A percentile compares a stretch with the other conserved stretches of the same genome.
phyloP scores from a whole-genome alignment of 2,329 filamentous ascomycete species.

The Didymella lethalis region DNA sequence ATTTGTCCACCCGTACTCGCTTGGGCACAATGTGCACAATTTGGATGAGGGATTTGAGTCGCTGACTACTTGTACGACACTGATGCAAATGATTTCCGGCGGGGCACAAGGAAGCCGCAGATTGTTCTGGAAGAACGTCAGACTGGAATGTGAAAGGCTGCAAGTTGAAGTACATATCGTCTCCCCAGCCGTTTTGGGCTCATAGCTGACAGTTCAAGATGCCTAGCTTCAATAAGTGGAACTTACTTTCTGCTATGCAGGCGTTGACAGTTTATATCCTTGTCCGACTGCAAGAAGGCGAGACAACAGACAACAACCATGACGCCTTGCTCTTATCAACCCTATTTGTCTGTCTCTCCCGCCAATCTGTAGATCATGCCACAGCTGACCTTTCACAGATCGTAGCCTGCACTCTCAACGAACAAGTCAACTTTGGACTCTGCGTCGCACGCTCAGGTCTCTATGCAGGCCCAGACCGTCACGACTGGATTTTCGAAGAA shows the following conservation, averaged over 20 bases:
- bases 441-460: neutral
- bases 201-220: neutral
- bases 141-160: neutral
- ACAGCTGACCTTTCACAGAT: neutral
- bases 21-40: neutral
- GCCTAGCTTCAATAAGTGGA: neutral
- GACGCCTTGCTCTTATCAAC: neutral
- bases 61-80: neutral
- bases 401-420: neutral
- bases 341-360: neutral
- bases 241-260: neutral
- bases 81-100: neutral
- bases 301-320: conserved; percentile 1
- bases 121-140: conserved; percentile 4
- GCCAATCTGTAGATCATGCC: neutral
- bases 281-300: conserved; percentile 1
- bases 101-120: neutral
- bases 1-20: conserved; percentile 1
- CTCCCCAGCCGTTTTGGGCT: neutral
- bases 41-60: neutral
- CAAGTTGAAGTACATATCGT: neutral
- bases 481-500: neutral
- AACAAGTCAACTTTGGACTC: conserved; percentile 1
- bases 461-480: neutral
- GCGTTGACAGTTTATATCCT: conserved; percentile 1